Evolutionary conservation across 768 basidiomycete species (phyloP).

Genomic region (Punctularia strigosozonata): DNA sequence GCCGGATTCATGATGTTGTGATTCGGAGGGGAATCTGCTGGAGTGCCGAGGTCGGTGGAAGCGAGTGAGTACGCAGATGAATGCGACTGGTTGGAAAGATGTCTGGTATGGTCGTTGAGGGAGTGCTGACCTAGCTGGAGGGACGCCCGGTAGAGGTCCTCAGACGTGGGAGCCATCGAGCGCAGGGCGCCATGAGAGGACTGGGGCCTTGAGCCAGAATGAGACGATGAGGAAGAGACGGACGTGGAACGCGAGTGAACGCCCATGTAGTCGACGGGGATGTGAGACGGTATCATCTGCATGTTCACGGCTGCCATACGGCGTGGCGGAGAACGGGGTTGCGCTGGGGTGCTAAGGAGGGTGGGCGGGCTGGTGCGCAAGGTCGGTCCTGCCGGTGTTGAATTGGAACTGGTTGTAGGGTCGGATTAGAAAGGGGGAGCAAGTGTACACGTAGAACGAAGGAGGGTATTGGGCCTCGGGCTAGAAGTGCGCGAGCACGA

Average conservation of each 20-base stretch:
- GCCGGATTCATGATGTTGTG: slow-evolving; percentile 64
- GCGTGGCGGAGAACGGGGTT: slow-evolving; percentile 10
- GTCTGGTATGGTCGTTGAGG: slow-evolving; percentile 32
- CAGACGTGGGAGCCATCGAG: slow-evolving; percentile 36
- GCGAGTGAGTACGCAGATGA: slow-evolving; percentile 31
- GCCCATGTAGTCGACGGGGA: slow-evolving; percentile 65
- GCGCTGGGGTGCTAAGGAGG: slow-evolving; percentile 7
- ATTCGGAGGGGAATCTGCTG: slow-evolving; percentile 61
- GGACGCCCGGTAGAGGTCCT: slow-evolving; percentile 63
- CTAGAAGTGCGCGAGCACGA: too few relatives aligned
- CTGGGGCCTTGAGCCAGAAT: slow-evolving; percentile 63
- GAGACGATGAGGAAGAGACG: slow-evolving; percentile 63
- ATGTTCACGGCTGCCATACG: slow-evolving; percentile 65
- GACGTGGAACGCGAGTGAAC: slow-evolving; percentile 68
- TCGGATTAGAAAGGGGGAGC: too few relatives aligned
- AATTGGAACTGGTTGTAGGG: too few relatives aligned
- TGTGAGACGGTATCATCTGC: slow-evolving; percentile 55
- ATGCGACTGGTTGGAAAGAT: slow-evolving; percentile 26
- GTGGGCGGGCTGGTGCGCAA: neutral
- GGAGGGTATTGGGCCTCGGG: too few relatives aligned
- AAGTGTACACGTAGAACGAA: slow-evolving; percentile 7
- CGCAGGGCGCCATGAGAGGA: slow-evolving; percentile 59
- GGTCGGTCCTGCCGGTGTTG: slow-evolving; percentile 10
- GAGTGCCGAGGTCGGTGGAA: slow-evolving; percentile 27
- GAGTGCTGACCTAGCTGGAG: slow-evolving; percentile 30